phyloP scores from a whole-genome alignment of 2,329 filamentous ascomycete species.

The Bertia moriformis region DNA sequence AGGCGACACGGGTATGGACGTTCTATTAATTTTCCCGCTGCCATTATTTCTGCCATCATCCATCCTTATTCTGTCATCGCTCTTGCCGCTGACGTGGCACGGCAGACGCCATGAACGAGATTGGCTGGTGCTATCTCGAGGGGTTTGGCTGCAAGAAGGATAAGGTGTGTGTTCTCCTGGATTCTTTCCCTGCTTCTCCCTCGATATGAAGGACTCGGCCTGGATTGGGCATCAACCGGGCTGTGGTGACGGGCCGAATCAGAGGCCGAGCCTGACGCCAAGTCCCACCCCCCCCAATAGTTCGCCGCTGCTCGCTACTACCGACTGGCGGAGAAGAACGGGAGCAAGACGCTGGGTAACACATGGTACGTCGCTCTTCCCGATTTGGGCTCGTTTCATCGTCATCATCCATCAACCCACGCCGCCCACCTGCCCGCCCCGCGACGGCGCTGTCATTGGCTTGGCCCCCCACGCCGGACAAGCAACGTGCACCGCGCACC shows the following conservation, averaged over 20 bases:
- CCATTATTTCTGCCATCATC: constrained; percentile 1
- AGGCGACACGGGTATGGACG: constrained; percentile 63
- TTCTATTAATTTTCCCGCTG: background rate
- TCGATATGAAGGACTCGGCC: constrained; percentile 12
- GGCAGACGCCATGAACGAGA: constrained; percentile 98
- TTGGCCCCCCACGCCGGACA: too few relatives aligned
- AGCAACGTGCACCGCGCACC: too few relatives aligned
- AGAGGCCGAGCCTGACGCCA: too few relatives aligned
- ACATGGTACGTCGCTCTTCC: constrained; percentile 59
- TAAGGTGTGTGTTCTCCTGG: constrained; percentile 56
- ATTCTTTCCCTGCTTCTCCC: too few relatives aligned
- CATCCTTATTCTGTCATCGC: constrained; percentile 11
- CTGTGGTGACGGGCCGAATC: too few relatives aligned
- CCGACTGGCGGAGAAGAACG: constrained; percentile 75
- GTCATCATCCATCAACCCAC: constrained; percentile 6
- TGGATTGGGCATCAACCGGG: constrained; percentile 25
- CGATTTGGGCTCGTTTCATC: constrained; percentile 6
- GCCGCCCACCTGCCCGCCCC: constrained; percentile 2
- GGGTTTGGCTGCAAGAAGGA: constrained; percentile 97
- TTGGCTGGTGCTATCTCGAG: constrained; percentile 86
- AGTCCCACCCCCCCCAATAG: constrained; percentile 28
- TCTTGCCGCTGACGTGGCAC: constrained; percentile 30
- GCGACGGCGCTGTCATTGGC: too few relatives aligned
- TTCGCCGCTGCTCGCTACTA: constrained; percentile 78
- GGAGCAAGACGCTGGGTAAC: constrained; percentile 82